phyloP scores from a whole-genome alignment of 164 flowering plant species.

The Kingdonia uniflora region DNA sequence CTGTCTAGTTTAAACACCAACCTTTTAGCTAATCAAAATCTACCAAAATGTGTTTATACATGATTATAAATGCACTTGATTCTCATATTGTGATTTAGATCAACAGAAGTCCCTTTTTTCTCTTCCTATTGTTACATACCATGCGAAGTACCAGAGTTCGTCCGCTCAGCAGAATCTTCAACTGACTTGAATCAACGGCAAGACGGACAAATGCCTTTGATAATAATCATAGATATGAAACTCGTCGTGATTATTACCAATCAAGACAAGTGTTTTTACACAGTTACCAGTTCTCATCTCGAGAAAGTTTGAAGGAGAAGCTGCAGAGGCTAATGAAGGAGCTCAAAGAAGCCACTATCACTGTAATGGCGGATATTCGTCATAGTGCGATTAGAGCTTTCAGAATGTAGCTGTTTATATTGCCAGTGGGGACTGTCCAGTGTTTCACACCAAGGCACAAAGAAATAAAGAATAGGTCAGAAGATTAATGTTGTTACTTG shows the following conservation, averaged over 20 bases:
- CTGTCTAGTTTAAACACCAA: no score
- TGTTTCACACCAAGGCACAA: not conserved
- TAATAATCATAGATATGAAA: not conserved
- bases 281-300: conserved; percentile 3
- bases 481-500: no score
- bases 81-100: no score
- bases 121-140: no score
- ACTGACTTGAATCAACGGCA: conserved; percentile 7
- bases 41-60: not conserved
- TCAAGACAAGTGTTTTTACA: conserved; percentile 1
- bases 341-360: not conserved
- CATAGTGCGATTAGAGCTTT: not conserved
- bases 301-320: not conserved
- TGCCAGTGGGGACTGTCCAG: not conserved
- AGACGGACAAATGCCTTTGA: no score
- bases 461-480: no score
- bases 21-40: not conserved
- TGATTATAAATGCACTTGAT: no score
- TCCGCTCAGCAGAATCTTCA: conserved; percentile 11
- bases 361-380: conserved; percentile 1
- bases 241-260: not conserved
- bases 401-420: not conserved
- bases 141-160: conserved; percentile 16
- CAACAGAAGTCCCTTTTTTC: not conserved
- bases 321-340: not conserved